Base-by-base conservation (phyloP, 2,329 filamentous ascomycete species). In the Penicillium palitans region DNA sequence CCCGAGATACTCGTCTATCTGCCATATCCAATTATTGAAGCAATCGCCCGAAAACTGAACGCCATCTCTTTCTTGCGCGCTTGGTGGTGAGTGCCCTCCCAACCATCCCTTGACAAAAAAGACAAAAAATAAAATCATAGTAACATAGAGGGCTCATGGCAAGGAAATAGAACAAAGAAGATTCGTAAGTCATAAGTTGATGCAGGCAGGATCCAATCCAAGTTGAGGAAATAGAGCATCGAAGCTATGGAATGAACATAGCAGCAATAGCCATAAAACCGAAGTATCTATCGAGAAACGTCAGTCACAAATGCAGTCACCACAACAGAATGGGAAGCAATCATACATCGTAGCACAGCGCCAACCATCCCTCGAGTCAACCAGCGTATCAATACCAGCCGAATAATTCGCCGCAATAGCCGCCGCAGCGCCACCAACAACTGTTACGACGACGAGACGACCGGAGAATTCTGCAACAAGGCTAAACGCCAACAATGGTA, bases 401-500 rank as follows among this genome's bases (percentile, higher is more conserved):
- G 73, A 72, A 41, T 72, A 70, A 57, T 71, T 71, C n/a, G 73
- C 70, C 13, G 74, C 74, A 52, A 75, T 70, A n/a, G 70, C 68
- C 6, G 72, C 69, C 8, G 82, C 77, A 2, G 81, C 78, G 0
- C 79, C 72, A 0, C 79, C 81, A 0, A 85, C 80, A 0, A 87
- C 74, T 4, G 81, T 65, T 2, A 86, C 81, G 2, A 88, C 80
- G 0, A 81, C 80, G 62, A 88, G 78, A n/a, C 85, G 79, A 2
- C 81, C 83, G 0, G 81, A 68, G 59, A 87, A 85, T 6, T 81
- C 80, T 0, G 81, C 78, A 21, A 88, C 82, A 24, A 86, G 76
- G 6, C 79, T 71, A 66, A 88, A 89, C 0, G 83, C 80, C 9
- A 88, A 66, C 1, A 87, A 76, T 0, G 87, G 86, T 0, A 85